Percentiles rank a stretch among this genome's conserved stretches.
phyloP scores from a whole-genome alignment of 805 yeast genomes.

The Wickerhamomyces hampshirensis region DNA sequence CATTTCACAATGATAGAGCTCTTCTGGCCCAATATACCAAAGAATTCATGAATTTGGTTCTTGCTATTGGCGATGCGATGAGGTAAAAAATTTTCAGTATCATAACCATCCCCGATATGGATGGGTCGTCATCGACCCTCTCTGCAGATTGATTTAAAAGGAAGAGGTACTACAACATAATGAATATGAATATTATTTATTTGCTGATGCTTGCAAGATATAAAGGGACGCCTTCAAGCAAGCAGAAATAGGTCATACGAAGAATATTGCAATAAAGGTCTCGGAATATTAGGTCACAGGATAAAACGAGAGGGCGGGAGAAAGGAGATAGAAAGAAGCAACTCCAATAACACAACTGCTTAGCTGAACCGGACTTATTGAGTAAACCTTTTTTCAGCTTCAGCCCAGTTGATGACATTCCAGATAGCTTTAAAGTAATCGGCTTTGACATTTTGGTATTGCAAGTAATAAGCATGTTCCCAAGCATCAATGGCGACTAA shows the following conservation, averaged over 20 bases:
- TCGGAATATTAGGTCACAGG: too few relatives aligned
- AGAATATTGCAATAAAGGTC: too few relatives aligned
- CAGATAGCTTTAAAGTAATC: slow-evolving; percentile 93
- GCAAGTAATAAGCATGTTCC: slow-evolving; percentile 96
- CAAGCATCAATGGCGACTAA: slow-evolving; percentile 90
- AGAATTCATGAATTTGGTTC: too few relatives aligned
- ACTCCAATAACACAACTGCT: too few relatives aligned
- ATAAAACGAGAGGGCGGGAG: background rate
- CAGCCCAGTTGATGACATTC: slow-evolving; percentile 93
- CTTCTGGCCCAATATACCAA: too few relatives aligned
- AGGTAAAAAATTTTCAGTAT: background rate
- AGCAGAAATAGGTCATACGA: too few relatives aligned
- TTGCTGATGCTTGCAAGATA: too few relatives aligned
- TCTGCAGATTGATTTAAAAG: too few relatives aligned
- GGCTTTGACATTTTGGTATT: slow-evolving; percentile 85
- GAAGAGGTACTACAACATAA: background rate
- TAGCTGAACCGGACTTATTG: slow-evolving; percentile 31
- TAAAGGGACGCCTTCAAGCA: too few relatives aligned
- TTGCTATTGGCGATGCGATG: background rate
- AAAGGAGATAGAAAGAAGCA: too few relatives aligned
- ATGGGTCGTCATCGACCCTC: slow-evolving; percentile 3
- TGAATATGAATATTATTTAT: slow-evolving; percentile 1
- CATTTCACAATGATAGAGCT: slow-evolving; percentile 37
- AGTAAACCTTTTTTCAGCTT: slow-evolving; percentile 68
- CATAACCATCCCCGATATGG: slow-evolving; percentile 3